Evolutionary conservation across 148 eudicot genomes (phyloP).

Genomic region (Fagopyrum esculentum): DNA sequence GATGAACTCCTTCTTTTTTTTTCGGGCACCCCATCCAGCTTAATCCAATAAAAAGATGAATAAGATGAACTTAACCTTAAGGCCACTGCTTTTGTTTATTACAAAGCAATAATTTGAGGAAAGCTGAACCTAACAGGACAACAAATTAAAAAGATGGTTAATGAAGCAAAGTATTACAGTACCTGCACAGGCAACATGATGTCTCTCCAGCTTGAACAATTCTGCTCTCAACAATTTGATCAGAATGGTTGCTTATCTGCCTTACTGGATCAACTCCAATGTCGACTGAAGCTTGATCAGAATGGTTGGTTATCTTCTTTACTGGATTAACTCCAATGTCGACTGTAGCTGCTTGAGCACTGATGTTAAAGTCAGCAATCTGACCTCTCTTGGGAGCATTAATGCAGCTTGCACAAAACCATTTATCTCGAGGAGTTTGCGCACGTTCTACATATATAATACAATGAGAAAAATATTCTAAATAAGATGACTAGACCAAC

Average conservation of each 20-base stretch:
- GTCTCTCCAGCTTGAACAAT: background rate
- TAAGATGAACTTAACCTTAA: no score
- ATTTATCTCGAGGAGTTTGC: background rate
- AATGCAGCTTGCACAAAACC: background rate
- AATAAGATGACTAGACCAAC: background rate
- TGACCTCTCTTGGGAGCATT: background rate
- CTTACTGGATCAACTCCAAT: background rate
- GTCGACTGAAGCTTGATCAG: background rate
- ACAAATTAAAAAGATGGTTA: background rate
- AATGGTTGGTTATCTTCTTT: no score
- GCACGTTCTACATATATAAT: background rate
- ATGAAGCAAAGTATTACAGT: background rate
- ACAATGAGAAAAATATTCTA: background rate
- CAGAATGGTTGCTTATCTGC: background rate
- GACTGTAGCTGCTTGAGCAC: background rate
- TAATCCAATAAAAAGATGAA: no score
- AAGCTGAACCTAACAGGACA: background rate
- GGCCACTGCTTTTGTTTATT: no score
- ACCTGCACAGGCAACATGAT: constrained; percentile 8
- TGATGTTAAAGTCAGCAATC: background rate
- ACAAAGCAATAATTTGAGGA: no score
- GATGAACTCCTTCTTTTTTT: no score
- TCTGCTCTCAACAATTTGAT: background rate
- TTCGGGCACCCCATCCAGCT: no score
- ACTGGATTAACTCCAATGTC: no score